These are phyloP conservation scores for Pseudonitzschia delicatissima DNA, from an alignment of 108 stramenopile species.

Conservation along the genomic window DNA sequence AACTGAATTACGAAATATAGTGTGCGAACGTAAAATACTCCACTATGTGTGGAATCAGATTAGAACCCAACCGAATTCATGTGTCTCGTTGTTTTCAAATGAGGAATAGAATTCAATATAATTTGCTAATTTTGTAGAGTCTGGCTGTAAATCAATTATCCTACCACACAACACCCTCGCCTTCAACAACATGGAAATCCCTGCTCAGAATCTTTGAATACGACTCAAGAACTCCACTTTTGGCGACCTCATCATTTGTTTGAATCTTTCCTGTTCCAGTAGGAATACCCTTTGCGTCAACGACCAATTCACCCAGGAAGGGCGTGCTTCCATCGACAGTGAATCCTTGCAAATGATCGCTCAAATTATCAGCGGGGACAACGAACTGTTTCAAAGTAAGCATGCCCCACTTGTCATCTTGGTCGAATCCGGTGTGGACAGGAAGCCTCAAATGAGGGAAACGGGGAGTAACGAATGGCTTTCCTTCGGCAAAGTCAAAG, in stretches of 20 bases:
- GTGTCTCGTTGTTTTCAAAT: too few relatives aligned
- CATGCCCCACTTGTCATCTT: conserved; percentile 80
- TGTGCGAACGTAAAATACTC: too few relatives aligned
- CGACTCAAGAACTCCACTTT: conserved; percentile 60
- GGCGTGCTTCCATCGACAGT: conserved; percentile 64
- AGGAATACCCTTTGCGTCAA: conserved; percentile 68
- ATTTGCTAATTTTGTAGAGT: too few relatives aligned
- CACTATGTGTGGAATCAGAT: too few relatives aligned
- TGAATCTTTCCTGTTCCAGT: conserved; percentile 56
- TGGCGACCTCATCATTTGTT: conserved; percentile 75
- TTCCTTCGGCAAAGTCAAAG: conserved; percentile 76
- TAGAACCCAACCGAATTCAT: too few relatives aligned
- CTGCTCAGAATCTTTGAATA: conserved; percentile 68
- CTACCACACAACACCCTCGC: conserved; percentile 84
- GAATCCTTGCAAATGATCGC: conserved; percentile 31
- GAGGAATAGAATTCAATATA: too few relatives aligned
- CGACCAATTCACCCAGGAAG: conserved; percentile 61
- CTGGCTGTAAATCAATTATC: too few relatives aligned
- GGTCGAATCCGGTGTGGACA: conserved; percentile 85
- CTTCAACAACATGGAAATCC: conserved; percentile 77
- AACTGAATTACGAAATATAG: too few relatives aligned
- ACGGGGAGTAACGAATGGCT: conserved; percentile 82
- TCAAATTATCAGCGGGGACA: conserved; percentile 54
- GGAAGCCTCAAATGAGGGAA: conserved; percentile 83
- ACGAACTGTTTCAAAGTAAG: conserved; percentile 67